Evolutionary conservation across 2,329 filamentous ascomycete genomes (phyloP), one percentile per base, ranked within the genome.

Genomic region (Pseudogymnoascus pannorum): DNA sequence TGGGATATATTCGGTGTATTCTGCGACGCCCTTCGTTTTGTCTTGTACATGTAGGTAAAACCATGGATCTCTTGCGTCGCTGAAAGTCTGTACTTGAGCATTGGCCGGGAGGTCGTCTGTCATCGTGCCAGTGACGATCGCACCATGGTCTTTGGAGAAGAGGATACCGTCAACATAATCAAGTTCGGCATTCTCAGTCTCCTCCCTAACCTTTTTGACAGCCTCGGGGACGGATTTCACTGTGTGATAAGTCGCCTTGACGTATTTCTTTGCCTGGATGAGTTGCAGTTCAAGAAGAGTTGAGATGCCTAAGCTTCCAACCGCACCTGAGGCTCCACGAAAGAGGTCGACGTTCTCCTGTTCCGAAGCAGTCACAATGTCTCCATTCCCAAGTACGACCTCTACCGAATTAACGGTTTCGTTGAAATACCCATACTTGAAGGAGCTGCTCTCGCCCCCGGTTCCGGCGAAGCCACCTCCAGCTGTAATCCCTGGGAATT

Each of bases 401-500:
- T 89, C 86, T 12, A 87, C 79, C 63, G 76, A 80, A 58, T 79
- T 81, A 22, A 89, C 76, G 0, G 81, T 87, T 11, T 80, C 73
- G 60, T 89, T 85, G 68, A 89, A 89, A 64, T 87, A 82, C 0
- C 87, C 87, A 68, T 86, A 78, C 11, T 79, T 79, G 70, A 87
- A 89, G 0, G 83, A 87, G 63, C 80, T 84, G 70, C 84, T 88
- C 69, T 89, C 87, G 2, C 85, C 86, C 0, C 82, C 81, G 0
- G 85, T 87, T 1, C 86, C 87, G 0, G 84, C 79, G 68, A 86
- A 89, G 0, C 84, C 85, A 2, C 87, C 86, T 12, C 86, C 87
- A 0, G 81, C 82, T 0, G 87, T 89, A 64, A 89, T 89, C 0
- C 85, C 85, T 0, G 86, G 86, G 58, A 89, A 86, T 67, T 89